Evolutionary conservation across 768 basidiomycete species (phyloP).

Genomic region (Cubamyces lactineus): DNA sequence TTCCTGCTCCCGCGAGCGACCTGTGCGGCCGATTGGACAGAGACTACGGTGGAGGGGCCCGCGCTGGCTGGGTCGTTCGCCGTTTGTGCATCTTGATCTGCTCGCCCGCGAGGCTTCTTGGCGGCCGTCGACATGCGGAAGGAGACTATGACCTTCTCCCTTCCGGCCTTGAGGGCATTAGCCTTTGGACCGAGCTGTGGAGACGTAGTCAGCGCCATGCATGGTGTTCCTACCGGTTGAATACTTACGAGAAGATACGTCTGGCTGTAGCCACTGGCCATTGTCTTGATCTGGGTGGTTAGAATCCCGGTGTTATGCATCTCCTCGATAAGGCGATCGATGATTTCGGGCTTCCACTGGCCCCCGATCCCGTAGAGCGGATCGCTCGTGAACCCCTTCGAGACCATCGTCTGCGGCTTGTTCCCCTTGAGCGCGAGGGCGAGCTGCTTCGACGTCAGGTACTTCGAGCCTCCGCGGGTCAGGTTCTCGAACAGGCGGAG

Average conservation of each 20-base stretch:
- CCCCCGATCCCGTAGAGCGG: conserved; percentile 58
- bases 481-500: conserved; percentile 6
- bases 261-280: not conserved
- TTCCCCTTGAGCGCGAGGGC: conserved; percentile 69
- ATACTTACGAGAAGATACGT: conserved; percentile 15
- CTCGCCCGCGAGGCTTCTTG: not conserved
- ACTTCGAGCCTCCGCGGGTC: not conserved
- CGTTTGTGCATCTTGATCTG: not conserved
- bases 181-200: not conserved
- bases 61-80: not conserved
- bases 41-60: not conserved
- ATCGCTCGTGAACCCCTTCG: conserved; percentile 51
- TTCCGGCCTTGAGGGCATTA: not conserved
- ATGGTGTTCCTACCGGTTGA: not conserved
- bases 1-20: not conserved
- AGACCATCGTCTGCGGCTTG: conserved; percentile 48
- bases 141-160: conserved; percentile 4
- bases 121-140: not conserved
- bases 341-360: conserved; percentile 50
- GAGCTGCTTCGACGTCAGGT: conserved; percentile 60
- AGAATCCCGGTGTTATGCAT: conserved; percentile 6
- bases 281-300: conserved; percentile 1
- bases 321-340: conserved; percentile 46
- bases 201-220: not conserved
- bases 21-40: not conserved